Base-by-base conservation (phyloP, 805 yeast species). In the Suhomyces canberraensis region DNA sequence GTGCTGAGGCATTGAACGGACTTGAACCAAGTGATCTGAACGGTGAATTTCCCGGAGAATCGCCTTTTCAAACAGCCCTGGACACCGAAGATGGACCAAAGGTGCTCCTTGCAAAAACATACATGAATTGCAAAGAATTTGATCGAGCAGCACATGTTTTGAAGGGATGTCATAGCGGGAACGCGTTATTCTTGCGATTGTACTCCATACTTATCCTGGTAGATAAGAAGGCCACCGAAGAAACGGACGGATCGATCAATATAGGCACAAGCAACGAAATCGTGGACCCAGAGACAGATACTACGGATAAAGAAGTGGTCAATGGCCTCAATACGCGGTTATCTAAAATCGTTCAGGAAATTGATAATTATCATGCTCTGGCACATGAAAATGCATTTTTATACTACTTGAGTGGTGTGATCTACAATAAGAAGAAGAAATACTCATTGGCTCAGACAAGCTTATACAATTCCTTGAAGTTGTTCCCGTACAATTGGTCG, bases 401-500 rank as follows among this genome's bases (percentile, higher is more conserved):
- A 18, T 66, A 77, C 42, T 91, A 87, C 50, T 58, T 93, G 27
- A 69, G 76, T 38, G 98, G 97, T 1, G 55, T 84, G 11, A 65
- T 85, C 1, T 64, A 81, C 31, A 63, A 79, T 36, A 81, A 78
- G 47, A 81, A 81, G 48, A 79, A 79, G 33, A 79, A 82, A 45
- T 60, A 61, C n/a, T 46, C 63, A 2, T 56, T 65, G 24, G 96
- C 97, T 0, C 79, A 81, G 39, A 66, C 73, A 16, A 65, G 66
- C 30, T 70, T 90, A 21, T 66, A 79, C 20, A 70, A 69, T 31
- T 82, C 96, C 1, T 53, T 91, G 11, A 64, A 72, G 16, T 34
- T 71, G 19, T 88, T 81, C 48, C 95, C 97, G 0, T 84, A 73
- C 57, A 91, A 91, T 57, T 93, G 98, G 98, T 76, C 90, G 37